Evolutionary conservation across 2,329 filamentous ascomycete species (phyloP).

Genomic region (Ploettnerulaceae sp.): DNA sequence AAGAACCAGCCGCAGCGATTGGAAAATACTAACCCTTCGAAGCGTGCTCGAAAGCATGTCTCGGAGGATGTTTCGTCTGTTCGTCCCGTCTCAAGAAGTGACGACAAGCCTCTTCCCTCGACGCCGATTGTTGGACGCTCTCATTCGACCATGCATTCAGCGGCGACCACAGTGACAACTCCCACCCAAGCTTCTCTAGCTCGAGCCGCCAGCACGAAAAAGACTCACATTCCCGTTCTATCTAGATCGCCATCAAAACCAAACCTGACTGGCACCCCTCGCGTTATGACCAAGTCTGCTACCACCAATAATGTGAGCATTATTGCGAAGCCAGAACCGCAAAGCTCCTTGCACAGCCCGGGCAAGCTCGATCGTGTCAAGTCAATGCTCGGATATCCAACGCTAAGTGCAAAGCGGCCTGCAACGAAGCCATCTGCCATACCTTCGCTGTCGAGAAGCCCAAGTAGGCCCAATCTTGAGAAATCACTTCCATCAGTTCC

Average conservation of each 20-base stretch:
- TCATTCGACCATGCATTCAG: slow-evolving; percentile 45
- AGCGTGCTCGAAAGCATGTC: slow-evolving; percentile 64
- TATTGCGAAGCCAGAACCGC: slow-evolving; percentile 30
- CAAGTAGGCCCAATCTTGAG: slow-evolving; percentile 47
- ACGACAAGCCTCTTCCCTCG: slow-evolving; percentile 40
- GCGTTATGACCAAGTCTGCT: slow-evolving; percentile 49
- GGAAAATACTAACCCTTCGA: slow-evolving; percentile 45
- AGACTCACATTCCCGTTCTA: slow-evolving; percentile 41
- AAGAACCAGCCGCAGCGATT: slow-evolving; percentile 21
- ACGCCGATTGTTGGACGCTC: slow-evolving; percentile 42
- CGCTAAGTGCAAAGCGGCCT: slow-evolving; percentile 24
- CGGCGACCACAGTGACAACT: slow-evolving; percentile 67
- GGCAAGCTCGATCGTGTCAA: slow-evolving; percentile 46
- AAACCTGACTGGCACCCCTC: slow-evolving; percentile 37
- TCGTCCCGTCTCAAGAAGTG: slow-evolving; percentile 53
- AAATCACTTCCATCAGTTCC: slow-evolving; percentile 49
- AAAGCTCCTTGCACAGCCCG: slow-evolving; percentile 23
- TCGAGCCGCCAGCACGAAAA: slow-evolving; percentile 52
- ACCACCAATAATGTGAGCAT: slow-evolving; percentile 43
- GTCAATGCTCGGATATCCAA: slow-evolving; percentile 47
- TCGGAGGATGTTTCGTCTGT: slow-evolving; percentile 65
- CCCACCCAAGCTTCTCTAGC: slow-evolving; percentile 73
- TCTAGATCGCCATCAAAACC: slow-evolving; percentile 52
- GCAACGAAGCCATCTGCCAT: slow-evolving; percentile 20
- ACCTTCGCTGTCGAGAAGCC: slow-evolving; percentile 33